These are phyloP conservation scores for Cordyceps militaris DNA, from an alignment of 2,329 filamentous ascomycete genomes.

Conservation along the genomic window DNA sequence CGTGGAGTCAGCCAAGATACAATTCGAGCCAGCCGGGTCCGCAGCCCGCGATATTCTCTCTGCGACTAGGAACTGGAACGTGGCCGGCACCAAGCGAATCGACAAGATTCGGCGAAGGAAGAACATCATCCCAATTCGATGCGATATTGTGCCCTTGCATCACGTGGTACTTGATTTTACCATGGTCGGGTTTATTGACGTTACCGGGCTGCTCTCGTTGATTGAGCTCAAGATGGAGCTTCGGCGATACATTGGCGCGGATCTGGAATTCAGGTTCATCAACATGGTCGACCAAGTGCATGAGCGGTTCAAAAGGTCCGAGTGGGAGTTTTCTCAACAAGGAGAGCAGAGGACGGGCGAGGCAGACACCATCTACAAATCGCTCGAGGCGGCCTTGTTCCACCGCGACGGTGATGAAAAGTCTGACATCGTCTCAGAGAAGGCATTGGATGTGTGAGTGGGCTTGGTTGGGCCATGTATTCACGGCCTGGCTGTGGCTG, in stretches of 20 bases:
- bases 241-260: slow-evolving; percentile 39
- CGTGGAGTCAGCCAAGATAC: slow-evolving; percentile 40
- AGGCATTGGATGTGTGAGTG: slow-evolving; percentile 16
- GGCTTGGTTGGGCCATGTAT: background rate
- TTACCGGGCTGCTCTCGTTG: slow-evolving; percentile 43
- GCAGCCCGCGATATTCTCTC: slow-evolving; percentile 31
- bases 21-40: slow-evolving; percentile 34
- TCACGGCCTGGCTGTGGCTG: background rate
- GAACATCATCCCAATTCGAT: slow-evolving; percentile 26
- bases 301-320: slow-evolving; percentile 31
- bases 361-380: slow-evolving; percentile 17
- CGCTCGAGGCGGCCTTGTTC: slow-evolving; percentile 16
- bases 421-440: slow-evolving; percentile 15
- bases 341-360: slow-evolving; percentile 20
- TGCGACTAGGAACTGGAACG: slow-evolving; percentile 46
- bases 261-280: slow-evolving; percentile 41
- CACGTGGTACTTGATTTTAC: slow-evolving; percentile 46
- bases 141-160: slow-evolving; percentile 32
- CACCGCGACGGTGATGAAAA: slow-evolving; percentile 16
- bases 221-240: slow-evolving; percentile 42
- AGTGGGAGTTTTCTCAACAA: slow-evolving; percentile 29
- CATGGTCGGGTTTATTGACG: slow-evolving; percentile 45
- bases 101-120: slow-evolving; percentile 35
- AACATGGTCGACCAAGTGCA: slow-evolving; percentile 37
- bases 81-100: slow-evolving; percentile 41